Evolutionary conservation across 768 basidiomycete genomes (phyloP).

Genomic region (Saitozyma sp.): DNA sequence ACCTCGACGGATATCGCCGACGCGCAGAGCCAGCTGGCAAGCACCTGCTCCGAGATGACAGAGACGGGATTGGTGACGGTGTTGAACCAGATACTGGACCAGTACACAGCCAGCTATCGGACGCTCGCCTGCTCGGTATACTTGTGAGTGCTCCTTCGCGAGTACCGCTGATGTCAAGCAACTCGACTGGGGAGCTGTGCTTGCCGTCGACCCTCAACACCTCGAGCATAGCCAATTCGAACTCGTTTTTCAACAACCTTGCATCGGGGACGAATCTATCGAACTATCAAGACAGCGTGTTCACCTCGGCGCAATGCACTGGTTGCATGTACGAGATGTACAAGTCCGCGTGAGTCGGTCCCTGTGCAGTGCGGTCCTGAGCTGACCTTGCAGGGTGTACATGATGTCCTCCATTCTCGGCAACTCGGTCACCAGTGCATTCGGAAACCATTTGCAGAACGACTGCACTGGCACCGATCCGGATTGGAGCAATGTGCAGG

Average conservation of each 20-base stretch:
- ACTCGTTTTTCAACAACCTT: constrained; percentile 45
- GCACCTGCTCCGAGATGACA: constrained; percentile 21
- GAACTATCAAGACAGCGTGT: constrained; percentile 39
- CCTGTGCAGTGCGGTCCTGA: neutral
- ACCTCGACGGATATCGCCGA: constrained; percentile 24
- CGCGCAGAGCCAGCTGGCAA: constrained; percentile 24
- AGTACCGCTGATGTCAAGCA: constrained; percentile 25
- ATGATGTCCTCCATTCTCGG: constrained; percentile 35
- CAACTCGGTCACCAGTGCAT: constrained; percentile 19
- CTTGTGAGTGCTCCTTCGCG: constrained; percentile 34
- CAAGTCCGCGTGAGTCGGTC: constrained; percentile 44
- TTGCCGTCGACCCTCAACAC: constrained; percentile 33
- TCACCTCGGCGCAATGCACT: constrained; percentile 35
- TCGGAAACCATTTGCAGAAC: constrained; percentile 39
- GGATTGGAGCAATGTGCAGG: constrained; percentile 37
- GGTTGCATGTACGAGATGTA: constrained; percentile 51
- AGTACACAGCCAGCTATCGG: constrained; percentile 38
- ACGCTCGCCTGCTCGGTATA: constrained; percentile 47
- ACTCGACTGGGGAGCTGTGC: constrained; percentile 42
- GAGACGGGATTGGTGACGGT: constrained; percentile 30
- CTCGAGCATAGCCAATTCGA: constrained; percentile 30
- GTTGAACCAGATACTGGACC: constrained; percentile 29
- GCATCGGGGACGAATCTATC: constrained; percentile 35
- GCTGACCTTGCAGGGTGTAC: constrained; percentile 26
- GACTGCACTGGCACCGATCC: constrained; percentile 28